phyloP scores from a whole-genome alignment of 1,139 yeast species.

The Hyphopichia buzzinii region DNA sequence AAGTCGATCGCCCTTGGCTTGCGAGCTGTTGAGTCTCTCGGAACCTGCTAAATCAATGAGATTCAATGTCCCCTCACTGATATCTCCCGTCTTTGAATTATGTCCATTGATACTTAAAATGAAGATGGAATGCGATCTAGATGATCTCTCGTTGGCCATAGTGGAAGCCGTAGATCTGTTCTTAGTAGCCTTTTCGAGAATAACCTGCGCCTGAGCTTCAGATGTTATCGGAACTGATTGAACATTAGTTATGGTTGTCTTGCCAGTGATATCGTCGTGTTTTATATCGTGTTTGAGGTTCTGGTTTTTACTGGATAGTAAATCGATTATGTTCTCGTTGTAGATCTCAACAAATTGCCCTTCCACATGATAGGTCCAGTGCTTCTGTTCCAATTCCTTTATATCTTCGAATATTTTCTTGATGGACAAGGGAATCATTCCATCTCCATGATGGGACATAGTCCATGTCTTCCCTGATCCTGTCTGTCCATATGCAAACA shows the following conservation, averaged over 20 bases:
- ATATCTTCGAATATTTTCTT: conserved; percentile 67
- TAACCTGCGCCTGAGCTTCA: conserved; percentile 46
- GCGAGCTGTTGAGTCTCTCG: conserved; percentile 76
- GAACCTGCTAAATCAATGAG: conserved; percentile 86
- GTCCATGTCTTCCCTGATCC: conserved; percentile 96
- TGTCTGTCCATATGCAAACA: conserved; percentile 96
- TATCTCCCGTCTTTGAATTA: conserved; percentile 49
- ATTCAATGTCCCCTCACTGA: conserved; percentile 62
- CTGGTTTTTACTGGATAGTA: conserved; percentile 39
- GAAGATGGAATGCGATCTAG: conserved; percentile 69
- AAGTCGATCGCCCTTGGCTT: conserved; percentile 75
- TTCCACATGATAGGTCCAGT: conserved; percentile 63
- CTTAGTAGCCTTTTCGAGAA: conserved; percentile 54
- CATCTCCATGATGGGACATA: conserved; percentile 72
- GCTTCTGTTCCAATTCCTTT: conserved; percentile 45
- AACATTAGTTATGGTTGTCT: conserved; percentile 62
- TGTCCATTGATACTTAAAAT: conserved; percentile 59
- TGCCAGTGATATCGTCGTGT: conserved; percentile 56
- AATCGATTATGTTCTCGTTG: conserved; percentile 76
- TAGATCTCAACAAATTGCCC: conserved; percentile 91
- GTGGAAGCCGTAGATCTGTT: conserved; percentile 84
- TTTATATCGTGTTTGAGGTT: conserved; percentile 61
- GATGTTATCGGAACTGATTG: conserved; percentile 48
- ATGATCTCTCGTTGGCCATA: conserved; percentile 74
- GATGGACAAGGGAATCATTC: conserved; percentile 81